Evolutionary conservation across 441 rosid genomes (phyloP), one percentile per base, ranked within the genome.

Genomic region (Jatropha multifida): DNA sequence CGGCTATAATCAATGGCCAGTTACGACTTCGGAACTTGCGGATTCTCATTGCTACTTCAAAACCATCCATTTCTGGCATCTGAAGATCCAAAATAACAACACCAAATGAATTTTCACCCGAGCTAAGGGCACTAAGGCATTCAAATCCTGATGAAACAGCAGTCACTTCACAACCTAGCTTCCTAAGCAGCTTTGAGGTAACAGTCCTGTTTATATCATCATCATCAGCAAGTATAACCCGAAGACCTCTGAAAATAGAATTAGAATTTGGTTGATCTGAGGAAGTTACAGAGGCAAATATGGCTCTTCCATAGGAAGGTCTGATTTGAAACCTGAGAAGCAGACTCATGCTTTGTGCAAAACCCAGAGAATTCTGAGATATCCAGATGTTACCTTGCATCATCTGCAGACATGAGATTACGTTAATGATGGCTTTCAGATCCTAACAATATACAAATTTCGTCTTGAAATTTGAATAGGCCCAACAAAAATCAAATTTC

Each of bases 11-110:
- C 84, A 94, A 71, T 2, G 94, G 99, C 96, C 93, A 84, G 55
- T 80, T 87, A 54, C 82, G 88, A 79, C 91, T 87, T 42, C 84
- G 72, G 75, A 81, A 86, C 76, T 88, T 94, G 73, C 92, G 81
- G 4, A 96, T 91, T 81, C 92, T 86, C 71, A 59, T 65, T 12
- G 97, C 98, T 32, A 96, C 97, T 80, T 96, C 97, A 60, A 83
- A 92, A 10, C 97, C 96, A 76, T 96, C 94, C 88, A 90, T 81
- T 80, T 92, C 96, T 0, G 90, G 87, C 94, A 91, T 81, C 32
- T 91, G 96, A 66, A 94, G 97, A 84, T 94, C 97, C 86, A 96
- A 79, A 76, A 96, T 76, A 58, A 92, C 86, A 0, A 92, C 78
- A 62, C 87, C 86, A 74, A 86, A 91, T n/a, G 89, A 68, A 0